Conservation (phyloP, 371 early-diverging fungal genomes). For the Mortierella sp. region DNA sequence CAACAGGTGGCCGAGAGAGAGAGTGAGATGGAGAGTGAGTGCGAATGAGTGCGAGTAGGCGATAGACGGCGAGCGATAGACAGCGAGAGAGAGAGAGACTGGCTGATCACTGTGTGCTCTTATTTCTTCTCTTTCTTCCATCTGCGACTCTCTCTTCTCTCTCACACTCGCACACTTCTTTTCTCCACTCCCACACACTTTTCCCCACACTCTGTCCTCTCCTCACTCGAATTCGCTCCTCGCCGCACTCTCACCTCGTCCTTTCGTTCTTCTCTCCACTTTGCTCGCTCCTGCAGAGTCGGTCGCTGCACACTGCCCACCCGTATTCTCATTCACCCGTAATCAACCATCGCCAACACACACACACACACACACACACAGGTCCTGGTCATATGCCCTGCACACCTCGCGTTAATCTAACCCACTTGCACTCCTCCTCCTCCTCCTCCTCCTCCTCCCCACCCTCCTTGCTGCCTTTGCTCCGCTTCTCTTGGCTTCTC, state of each 20-base stretch:
- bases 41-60: too few species aligned
- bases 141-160: background rate
- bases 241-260: background rate
- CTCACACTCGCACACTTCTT: background rate
- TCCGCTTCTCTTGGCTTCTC: background rate
- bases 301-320: background rate
- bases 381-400: conserved; percentile 6
- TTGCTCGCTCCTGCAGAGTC: background rate
- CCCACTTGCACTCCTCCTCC: background rate
- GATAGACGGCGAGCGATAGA: too few species aligned
- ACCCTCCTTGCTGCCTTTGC: background rate
- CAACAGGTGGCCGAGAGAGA: too few species aligned
- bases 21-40: too few species aligned
- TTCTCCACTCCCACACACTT: background rate
- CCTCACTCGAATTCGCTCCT: background rate
- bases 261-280: background rate
- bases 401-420: conserved; percentile 6
- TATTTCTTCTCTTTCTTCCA: background rate
- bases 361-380: background rate
- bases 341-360: background rate
- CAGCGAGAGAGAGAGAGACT: background rate
- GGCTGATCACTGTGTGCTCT: conserved; percentile 3
- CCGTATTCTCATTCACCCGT: conserved; percentile 18
- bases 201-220: background rate
- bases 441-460: background rate